phyloP scores from a whole-genome alignment of 768 basidiomycete species.

The Paxillus ammoniavirescens region DNA sequence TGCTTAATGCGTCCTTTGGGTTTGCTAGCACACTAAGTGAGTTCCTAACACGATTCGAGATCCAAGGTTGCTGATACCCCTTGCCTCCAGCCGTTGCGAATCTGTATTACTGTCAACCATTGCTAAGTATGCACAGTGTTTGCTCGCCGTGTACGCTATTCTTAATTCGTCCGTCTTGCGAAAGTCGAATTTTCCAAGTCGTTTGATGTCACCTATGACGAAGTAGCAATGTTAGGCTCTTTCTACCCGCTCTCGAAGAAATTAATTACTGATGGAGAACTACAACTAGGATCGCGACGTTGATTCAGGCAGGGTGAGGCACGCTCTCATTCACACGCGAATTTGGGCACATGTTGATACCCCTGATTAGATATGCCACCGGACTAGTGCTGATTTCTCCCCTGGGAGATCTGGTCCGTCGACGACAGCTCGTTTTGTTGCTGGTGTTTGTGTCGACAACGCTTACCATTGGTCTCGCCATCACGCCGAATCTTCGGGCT shows the following conservation, averaged over 20 bases:
- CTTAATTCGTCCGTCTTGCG: not conserved
- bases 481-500: conserved; percentile 55
- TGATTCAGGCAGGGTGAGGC: conserved; percentile 64
- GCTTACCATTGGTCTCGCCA: conserved; percentile 69
- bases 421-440: conserved; percentile 66
- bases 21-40: conserved; percentile 50
- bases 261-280: not conserved
- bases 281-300: conserved; percentile 54
- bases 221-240: conserved; percentile 31
- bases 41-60: not conserved
- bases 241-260: not conserved
- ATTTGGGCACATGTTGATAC: not conserved
- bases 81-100: conserved; percentile 55
- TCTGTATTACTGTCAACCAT: conserved; percentile 80
- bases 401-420: conserved; percentile 77
- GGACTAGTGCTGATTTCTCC: conserved; percentile 78
- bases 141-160: not conserved
- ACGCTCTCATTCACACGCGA: not conserved
- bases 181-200: conserved; percentile 36
- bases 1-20: conserved; percentile 60
- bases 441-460: conserved; percentile 51
- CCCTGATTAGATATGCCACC: conserved; percentile 54
- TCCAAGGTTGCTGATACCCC: not conserved
- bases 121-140: conserved; percentile 55
- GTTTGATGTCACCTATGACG: conserved; percentile 37